Evolutionary conservation across 352 stramenopile genomes (phyloP).

Genomic region (Globisporangium acanthophoron): DNA sequence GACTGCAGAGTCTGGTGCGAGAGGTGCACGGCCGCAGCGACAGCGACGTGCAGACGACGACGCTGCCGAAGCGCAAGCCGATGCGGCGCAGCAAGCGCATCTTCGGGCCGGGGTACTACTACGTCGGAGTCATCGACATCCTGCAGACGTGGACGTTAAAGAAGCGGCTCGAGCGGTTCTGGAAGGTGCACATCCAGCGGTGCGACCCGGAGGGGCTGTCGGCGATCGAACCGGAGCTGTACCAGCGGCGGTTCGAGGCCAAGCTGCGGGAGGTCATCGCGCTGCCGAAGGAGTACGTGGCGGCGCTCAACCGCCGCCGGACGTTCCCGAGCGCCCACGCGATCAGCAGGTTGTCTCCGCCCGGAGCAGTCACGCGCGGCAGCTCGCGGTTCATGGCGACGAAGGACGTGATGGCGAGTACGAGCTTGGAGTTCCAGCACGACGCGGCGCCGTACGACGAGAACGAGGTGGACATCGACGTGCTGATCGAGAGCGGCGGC

Average conservation of each 20-base stretch:
- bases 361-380: background rate
- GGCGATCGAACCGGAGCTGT: slow-evolving; percentile 70
- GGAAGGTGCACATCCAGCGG: slow-evolving; percentile 70
- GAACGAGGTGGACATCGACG: slow-evolving; percentile 12
- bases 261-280: slow-evolving; percentile 81
- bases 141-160: slow-evolving; percentile 84
- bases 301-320: slow-evolving; percentile 4
- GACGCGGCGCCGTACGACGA: slow-evolving; percentile 2
- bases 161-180: slow-evolving; percentile 80
- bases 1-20: background rate
- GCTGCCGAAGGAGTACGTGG: slow-evolving; percentile 48
- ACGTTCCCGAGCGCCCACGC: slow-evolving; percentile 4
- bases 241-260: slow-evolving; percentile 77
- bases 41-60: background rate
- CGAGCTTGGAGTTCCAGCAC: background rate
- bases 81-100: slow-evolving; percentile 75
- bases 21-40: slow-evolving; percentile 3
- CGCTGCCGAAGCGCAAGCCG: slow-evolving; percentile 24
- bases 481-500: slow-evolving; percentile 3
- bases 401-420: background rate
- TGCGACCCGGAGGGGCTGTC: slow-evolving; percentile 73
- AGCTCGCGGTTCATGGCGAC: background rate
- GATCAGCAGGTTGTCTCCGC: background rate
- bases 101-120: slow-evolving; percentile 84
- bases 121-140: slow-evolving; percentile 90